Evolutionary conservation across 1,284 basidiomycete genomes (phyloP), one percentile per base, ranked within the genome.

Genomic region (Trametes polyzona): DNA sequence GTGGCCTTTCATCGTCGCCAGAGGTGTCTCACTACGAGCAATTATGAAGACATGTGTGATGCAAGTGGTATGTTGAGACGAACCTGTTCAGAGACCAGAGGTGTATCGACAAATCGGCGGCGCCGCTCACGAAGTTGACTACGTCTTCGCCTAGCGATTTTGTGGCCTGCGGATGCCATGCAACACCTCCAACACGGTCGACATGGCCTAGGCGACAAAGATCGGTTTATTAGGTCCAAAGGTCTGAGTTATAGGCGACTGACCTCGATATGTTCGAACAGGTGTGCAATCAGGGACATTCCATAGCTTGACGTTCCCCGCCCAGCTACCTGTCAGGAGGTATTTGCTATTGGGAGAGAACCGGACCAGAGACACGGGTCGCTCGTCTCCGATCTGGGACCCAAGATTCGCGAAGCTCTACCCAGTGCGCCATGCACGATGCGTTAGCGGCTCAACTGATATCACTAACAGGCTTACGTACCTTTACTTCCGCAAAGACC

Each of bases 81-180:
- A 52, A 93, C 94, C 85, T 88, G 39, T 86, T 85, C 44, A 98
- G 70, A 23, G 92, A 94, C 96, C 96, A 99, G 5, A 98, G 76
- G 70, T 92, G 86, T 37, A 99, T 83, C 56, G 81, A 85, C 42
- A 84, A 84, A 71, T 99, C 97, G 12, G 89, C 95, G 4, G 90
- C 95, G 40, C 95, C 95, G 53, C 95, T 96, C 4, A 87, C 95
- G 48, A 99, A 81, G 70, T 98, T 98, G 16, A 94, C 88, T 0
- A 82, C 69, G 30, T 83, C 80, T 49, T 82, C 76, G 10, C 82
- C 79, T 67, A 93, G 91, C 0, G 84, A 79, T n/a, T 96, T 68
- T 0, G 96, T 98, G 17, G 96, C 95, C 66, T 86, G 79, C 0
- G 97, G 97, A 78, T 99, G 96, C 97, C 97, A 99, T 29, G 96